Conservation (phyloP, 257 asterid species). For the Solanum paucissectum region DNA sequence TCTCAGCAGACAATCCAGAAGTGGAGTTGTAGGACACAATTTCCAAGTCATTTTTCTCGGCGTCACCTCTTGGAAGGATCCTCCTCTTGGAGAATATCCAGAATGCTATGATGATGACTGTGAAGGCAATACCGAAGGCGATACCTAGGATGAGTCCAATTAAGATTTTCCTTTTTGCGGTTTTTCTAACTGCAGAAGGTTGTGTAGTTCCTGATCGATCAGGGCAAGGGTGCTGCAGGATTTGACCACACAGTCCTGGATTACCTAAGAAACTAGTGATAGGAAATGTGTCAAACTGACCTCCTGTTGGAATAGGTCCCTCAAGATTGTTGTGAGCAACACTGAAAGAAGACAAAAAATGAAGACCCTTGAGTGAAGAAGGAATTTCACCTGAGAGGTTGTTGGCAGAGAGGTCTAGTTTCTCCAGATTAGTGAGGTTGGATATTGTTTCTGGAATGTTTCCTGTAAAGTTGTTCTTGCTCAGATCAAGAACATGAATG, state of each 20-base stretch:
- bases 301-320: constrained; percentile 80
- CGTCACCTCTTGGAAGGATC: constrained; percentile 35
- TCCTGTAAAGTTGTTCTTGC: constrained; percentile 59
- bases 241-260: constrained; percentile 57
- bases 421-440: constrained; percentile 69
- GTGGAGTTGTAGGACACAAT: constrained; percentile 50
- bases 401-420: constrained; percentile 66
- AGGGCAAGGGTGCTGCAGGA: constrained; percentile 39
- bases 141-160: constrained; percentile 54
- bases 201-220: constrained; percentile 12
- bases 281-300: constrained; percentile 86
- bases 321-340: constrained; percentile 75
- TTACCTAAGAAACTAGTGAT: constrained; percentile 64
- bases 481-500: constrained; percentile 61
- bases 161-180: constrained; percentile 49
- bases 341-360: constrained; percentile 73
- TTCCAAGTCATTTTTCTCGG: constrained; percentile 44
- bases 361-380: constrained; percentile 55
- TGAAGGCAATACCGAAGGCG: constrained; percentile 49
- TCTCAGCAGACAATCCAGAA: constrained; percentile 54
- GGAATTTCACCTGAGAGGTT: constrained; percentile 73
- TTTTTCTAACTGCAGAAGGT: constrained; percentile 19
- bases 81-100: constrained; percentile 63
- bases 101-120: constrained; percentile 44
- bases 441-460: constrained; percentile 68